These are phyloP conservation scores for Saksenaea oblongispora DNA, from an alignment of 371 early-diverging fungal species.

Conservation along the genomic window DNA sequence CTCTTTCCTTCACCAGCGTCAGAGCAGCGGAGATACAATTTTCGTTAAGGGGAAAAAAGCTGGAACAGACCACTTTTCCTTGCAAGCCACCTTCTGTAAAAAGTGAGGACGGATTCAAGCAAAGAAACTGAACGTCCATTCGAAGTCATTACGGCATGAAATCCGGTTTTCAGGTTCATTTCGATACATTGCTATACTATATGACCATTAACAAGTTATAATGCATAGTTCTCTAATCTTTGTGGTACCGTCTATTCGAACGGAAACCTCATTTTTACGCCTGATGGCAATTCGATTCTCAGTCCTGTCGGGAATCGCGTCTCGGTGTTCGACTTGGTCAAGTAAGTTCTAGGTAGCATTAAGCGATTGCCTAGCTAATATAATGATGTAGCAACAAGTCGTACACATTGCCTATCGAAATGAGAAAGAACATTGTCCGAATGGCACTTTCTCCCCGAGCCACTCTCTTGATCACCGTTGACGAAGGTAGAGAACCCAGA, in stretches of 20 bases:
- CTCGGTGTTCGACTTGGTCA: conserved; percentile 92
- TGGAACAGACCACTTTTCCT: neutral
- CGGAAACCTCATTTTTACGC: conserved; percentile 94
- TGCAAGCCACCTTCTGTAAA: neutral
- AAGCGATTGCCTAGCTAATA: neutral
- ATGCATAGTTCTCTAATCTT: conserved; percentile 81
- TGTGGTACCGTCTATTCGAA: conserved; percentile 95
- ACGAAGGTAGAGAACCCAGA: conserved; percentile 67
- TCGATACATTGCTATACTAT: neutral
- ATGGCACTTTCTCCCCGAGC: conserved; percentile 93
- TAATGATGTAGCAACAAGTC: conserved; percentile 75
- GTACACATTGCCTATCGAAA: conserved; percentile 91
- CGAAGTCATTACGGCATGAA: neutral
- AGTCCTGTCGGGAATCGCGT: conserved; percentile 97
- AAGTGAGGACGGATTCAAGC: neutral
- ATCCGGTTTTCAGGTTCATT: conserved; percentile 1
- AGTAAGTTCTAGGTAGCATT: conserved; percentile 51
- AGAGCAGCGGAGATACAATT: neutral
- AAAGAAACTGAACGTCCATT: neutral
- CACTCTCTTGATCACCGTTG: conserved; percentile 83
- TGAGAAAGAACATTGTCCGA: conserved; percentile 82
- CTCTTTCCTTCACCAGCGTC: no score
- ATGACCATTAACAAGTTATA: neutral
- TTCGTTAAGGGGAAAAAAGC: neutral
- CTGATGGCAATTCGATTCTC: conserved; percentile 91